phyloP scores from a whole-genome alignment of 352 stramenopile species.

The Albugo candida region DNA sequence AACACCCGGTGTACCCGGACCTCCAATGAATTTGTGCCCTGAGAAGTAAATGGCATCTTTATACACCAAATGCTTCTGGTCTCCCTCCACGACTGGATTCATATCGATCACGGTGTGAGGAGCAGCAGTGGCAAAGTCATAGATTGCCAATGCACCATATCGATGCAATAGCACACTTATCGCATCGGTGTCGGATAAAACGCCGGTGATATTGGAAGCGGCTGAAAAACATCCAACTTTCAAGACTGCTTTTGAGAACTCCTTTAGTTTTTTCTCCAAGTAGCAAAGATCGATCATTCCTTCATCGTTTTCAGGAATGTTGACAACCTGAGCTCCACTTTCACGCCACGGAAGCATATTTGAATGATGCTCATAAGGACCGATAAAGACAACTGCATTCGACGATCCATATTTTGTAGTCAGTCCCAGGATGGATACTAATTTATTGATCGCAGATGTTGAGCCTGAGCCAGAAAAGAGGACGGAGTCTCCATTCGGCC shows the following conservation, averaged over 20 bases:
- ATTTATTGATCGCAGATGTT: constrained; percentile 68
- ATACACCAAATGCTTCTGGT: constrained; percentile 16
- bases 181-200: constrained; percentile 76
- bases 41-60: constrained; percentile 94
- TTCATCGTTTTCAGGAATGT: constrained; percentile 30
- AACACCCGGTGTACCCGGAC: constrained; percentile 81
- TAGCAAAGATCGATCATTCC: constrained; percentile 34
- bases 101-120: constrained; percentile 91
- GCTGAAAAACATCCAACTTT: constrained; percentile 85
- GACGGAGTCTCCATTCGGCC: constrained; percentile 84
- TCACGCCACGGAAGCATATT: constrained; percentile 96
- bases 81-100: constrained; percentile 73
- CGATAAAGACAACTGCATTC: constrained; percentile 74
- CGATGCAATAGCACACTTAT: constrained; percentile 82
- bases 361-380: constrained; percentile 94
- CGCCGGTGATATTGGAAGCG: constrained; percentile 90
- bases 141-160: constrained; percentile 83
- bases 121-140: constrained; percentile 90
- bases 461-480: constrained; percentile 84
- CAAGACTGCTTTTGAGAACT: constrained; percentile 27
- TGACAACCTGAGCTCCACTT: constrained; percentile 63
- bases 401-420: too few relatives aligned
- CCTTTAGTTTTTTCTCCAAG: constrained; percentile 24
- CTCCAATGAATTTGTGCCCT: constrained; percentile 93
- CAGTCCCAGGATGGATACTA: constrained; percentile 49